Conservation (phyloP, 83 land plant genomes). For the Diphasiastrum complanatum region DNA sequence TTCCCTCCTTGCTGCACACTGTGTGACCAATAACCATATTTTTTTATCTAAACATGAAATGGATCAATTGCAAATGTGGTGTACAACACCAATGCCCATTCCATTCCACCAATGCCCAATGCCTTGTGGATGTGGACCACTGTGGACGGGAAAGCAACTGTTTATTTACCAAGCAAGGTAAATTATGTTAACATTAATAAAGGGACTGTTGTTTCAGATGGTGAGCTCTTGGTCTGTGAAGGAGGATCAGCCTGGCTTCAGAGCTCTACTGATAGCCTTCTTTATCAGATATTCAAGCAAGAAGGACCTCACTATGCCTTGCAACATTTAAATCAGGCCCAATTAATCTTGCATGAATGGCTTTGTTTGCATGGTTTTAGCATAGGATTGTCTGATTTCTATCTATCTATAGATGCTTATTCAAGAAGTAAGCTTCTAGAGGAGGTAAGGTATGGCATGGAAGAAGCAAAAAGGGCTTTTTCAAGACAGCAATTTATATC, state of each 20-base stretch:
- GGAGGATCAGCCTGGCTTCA: slow-evolving; percentile 32
- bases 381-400: slow-evolving; percentile 51
- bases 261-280: slow-evolving; percentile 40
- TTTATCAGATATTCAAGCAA: slow-evolving; percentile 30
- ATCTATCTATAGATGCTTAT: slow-evolving; percentile 32
- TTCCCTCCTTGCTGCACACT: slow-evolving; percentile 48
- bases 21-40: slow-evolving; percentile 28
- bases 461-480: slow-evolving; percentile 33
- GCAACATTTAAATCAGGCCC: slow-evolving; percentile 43
- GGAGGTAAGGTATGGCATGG: slow-evolving; percentile 39
- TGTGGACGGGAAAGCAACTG: slow-evolving; percentile 66
- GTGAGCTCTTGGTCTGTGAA: slow-evolving; percentile 47
- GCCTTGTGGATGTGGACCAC: slow-evolving; percentile 25
- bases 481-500: neutral
- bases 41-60: slow-evolving; percentile 45
- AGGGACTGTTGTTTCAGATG: slow-evolving; percentile 30
- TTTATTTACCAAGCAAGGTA: slow-evolving; percentile 50
- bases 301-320: slow-evolving; percentile 63
- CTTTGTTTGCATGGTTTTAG: slow-evolving; percentile 56
- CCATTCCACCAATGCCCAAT: slow-evolving; percentile 61
- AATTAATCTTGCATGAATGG: slow-evolving; percentile 57
- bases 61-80: slow-evolving; percentile 54
- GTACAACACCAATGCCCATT: slow-evolving; percentile 26
- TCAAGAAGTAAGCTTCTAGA: slow-evolving; percentile 42
- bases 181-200: slow-evolving; percentile 25